Evolutionary conservation across 768 basidiomycete species (phyloP).

Genomic region (Agaricus sinodeliciosus): DNA sequence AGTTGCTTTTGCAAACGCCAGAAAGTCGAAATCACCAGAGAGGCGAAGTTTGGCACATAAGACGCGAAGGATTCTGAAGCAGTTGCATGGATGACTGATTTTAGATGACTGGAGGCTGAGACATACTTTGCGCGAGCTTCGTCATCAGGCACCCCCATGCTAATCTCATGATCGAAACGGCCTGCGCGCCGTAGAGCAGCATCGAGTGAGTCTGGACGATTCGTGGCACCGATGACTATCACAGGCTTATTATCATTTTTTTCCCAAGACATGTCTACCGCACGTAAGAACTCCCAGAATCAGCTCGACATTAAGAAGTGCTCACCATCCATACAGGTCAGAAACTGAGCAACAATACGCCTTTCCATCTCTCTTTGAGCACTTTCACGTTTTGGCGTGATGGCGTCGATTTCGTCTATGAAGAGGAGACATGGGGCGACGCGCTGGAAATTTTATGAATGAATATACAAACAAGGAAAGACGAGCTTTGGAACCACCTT

Average conservation of each 20-base stretch:
- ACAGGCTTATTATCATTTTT: slow-evolving; percentile 90
- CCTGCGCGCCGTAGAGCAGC: slow-evolving; percentile 90
- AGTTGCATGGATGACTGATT: background rate
- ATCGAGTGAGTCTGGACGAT: slow-evolving; percentile 92
- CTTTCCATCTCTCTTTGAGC: slow-evolving; percentile 98
- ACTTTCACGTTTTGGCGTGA: slow-evolving; percentile 95
- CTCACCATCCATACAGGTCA: slow-evolving; percentile 98
- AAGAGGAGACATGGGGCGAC: slow-evolving; percentile 91
- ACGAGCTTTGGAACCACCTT: slow-evolving; percentile 46
- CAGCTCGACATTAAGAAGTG: background rate
- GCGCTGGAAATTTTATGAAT: slow-evolving; percentile 37
- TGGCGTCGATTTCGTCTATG: slow-evolving; percentile 97
- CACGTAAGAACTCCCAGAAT: background rate
- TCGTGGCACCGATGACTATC: slow-evolving; percentile 94
- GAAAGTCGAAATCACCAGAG: slow-evolving; percentile 84
- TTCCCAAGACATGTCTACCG: slow-evolving; percentile 87
- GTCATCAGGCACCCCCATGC: slow-evolving; percentile 95
- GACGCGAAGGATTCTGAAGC: slow-evolving; percentile 78
- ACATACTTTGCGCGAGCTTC: slow-evolving; percentile 83
- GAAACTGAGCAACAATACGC: slow-evolving; percentile 93
- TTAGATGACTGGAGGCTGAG: background rate
- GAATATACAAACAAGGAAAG: background rate
- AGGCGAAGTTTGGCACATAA: slow-evolving; percentile 79
- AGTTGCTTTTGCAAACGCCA: slow-evolving; percentile 81
- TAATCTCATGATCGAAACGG: slow-evolving; percentile 95